A percentile compares a stretch with the other conserved stretches of the same genome.
These are phyloP conservation scores for Petunia secreta DNA, from an alignment of 257 asterid species.

Conservation along the genomic window DNA sequence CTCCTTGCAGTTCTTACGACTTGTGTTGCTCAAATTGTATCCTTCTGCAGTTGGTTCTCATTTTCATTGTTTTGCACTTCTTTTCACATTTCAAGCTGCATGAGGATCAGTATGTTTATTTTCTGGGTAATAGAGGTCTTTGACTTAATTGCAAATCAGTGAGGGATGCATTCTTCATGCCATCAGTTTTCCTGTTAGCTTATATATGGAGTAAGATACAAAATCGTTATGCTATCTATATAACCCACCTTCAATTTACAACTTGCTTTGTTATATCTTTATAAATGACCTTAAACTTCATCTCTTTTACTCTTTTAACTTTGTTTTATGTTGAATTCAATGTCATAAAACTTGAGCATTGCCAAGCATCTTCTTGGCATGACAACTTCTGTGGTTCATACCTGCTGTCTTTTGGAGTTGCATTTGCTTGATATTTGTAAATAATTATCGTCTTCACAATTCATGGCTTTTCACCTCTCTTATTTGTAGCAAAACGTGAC, in stretches of 20 bases:
- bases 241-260: background rate
- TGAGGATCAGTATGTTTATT: background rate
- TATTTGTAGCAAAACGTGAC: background rate
- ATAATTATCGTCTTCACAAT: background rate
- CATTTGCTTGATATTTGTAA: background rate
- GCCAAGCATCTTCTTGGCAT: background rate
- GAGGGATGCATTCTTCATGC: conserved; percentile 13
- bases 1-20: conserved; percentile 85
- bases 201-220: background rate
- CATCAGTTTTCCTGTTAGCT: conserved; percentile 15
- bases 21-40: conserved; percentile 91
- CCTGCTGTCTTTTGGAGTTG: conserved; percentile 11
- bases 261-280: background rate
- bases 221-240: background rate
- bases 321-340: background rate
- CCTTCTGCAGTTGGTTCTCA: conserved; percentile 47
- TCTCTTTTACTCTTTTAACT: background rate
- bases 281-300: conserved; percentile 15
- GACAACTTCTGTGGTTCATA: background rate
- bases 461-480: background rate
- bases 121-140: background rate
- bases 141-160: background rate
- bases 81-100: conserved; percentile 17
- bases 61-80: conserved; percentile 16
- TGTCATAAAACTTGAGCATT: conserved; percentile 5